phyloP scores from a whole-genome alignment of 164 flowering plant species.

The Liriodendron chinense region DNA sequence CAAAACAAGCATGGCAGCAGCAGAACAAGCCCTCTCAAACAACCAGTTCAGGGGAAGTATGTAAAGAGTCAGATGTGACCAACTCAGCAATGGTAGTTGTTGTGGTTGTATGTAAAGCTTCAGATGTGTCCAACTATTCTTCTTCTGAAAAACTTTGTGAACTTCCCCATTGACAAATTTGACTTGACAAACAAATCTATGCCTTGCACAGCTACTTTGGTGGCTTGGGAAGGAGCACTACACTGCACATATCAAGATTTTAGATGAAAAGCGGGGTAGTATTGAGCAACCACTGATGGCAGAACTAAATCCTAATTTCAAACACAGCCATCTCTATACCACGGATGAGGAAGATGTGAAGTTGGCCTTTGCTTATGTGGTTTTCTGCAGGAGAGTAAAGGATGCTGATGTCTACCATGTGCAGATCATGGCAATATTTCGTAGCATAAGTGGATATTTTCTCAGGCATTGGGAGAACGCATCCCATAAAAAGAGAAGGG shows the following conservation, averaged over 20 bases:
- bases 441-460: background rate
- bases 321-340: conserved; percentile 77
- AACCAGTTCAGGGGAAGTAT: conserved; percentile 20
- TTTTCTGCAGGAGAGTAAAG: conserved; percentile 78
- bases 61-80: background rate
- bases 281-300: too few species aligned
- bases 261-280: conserved; percentile 78
- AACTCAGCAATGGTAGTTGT: too few species aligned
- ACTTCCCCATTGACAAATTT: conserved; percentile 92
- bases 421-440: conserved; percentile 15
- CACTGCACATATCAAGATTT: conserved; percentile 90
- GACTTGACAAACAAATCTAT: conserved; percentile 83
- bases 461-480: background rate
- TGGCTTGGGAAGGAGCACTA: conserved; percentile 98
- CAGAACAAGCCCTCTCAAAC: conserved; percentile 22
- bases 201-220: conserved; percentile 95
- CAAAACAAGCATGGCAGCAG: conserved; percentile 27
- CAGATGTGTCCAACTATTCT: too few species aligned
- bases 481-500: background rate
- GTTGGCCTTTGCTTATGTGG: conserved; percentile 88
- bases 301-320: conserved; percentile 44
- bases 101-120: conserved; percentile 10
- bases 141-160: conserved; percentile 87
- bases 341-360: conserved; percentile 88
- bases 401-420: conserved; percentile 32